These are phyloP conservation scores for Thraustochytrium striatum DNA, from an alignment of 352 stramenopile species.

Conservation along the genomic window DNA sequence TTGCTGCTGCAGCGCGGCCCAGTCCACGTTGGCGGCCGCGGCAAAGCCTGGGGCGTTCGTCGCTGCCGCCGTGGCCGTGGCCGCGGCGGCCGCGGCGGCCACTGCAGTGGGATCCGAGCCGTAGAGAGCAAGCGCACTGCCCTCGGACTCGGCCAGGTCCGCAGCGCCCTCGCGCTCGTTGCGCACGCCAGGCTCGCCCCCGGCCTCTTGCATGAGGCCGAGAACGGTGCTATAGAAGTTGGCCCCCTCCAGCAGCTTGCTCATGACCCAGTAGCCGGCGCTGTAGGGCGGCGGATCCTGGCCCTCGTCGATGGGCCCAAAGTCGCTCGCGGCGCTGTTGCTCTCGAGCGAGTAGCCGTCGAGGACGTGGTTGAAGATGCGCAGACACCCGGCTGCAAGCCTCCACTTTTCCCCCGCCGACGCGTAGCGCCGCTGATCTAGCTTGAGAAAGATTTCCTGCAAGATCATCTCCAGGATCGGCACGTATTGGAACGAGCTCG, in stretches of 20 bases:
- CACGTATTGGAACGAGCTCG: background rate
- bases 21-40: background rate
- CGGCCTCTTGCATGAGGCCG: slow-evolving; percentile 10
- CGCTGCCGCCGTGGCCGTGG: too few relatives aligned
- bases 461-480: slow-evolving; percentile 14
- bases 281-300: slow-evolving; percentile 28
- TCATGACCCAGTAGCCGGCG: slow-evolving; percentile 22
- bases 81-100: too few relatives aligned
- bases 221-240: slow-evolving; percentile 21
- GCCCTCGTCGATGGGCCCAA: background rate
- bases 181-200: slow-evolving; percentile 8
- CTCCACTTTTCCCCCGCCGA: slow-evolving; percentile 16
- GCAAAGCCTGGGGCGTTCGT: too few relatives aligned
- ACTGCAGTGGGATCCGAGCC: background rate
- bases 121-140: background rate
- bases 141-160: background rate
- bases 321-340: background rate
- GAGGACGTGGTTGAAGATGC: slow-evolving; percentile 35
- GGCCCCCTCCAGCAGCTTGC: slow-evolving; percentile 28
- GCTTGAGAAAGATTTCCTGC: slow-evolving; percentile 31
- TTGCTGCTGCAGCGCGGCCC: background rate
- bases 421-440: slow-evolving; percentile 13
- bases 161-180: background rate
- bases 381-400: slow-evolving; percentile 6
- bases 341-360: slow-evolving; percentile 2